These are phyloP conservation scores for Laetiporus sulphureus DNA, from an alignment of 1,284 basidiomycete genomes.

Conservation along the genomic window DNA sequence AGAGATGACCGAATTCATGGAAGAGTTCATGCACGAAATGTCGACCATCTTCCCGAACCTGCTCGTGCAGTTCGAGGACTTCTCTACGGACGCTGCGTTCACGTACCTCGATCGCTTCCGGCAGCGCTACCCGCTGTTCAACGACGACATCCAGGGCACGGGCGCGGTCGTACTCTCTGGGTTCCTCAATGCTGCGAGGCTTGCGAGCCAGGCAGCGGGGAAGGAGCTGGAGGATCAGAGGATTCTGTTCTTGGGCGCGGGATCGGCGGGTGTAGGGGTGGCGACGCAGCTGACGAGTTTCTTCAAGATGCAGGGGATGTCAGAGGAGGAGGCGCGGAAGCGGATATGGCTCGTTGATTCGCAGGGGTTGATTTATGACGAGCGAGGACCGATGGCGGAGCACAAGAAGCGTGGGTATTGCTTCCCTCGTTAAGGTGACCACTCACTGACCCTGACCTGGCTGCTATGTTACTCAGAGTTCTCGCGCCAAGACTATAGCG, in stretches of 20 bases:
- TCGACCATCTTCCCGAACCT: slow-evolving; percentile 71
- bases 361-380: slow-evolving; percentile 75
- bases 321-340: slow-evolving; percentile 70
- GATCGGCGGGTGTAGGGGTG: slow-evolving; percentile 86
- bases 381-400: slow-evolving; percentile 66
- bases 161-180: slow-evolving; percentile 90
- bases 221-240: slow-evolving; percentile 68
- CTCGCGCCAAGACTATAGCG: slow-evolving; percentile 73
- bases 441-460: neutral
- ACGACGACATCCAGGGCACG: slow-evolving; percentile 79
- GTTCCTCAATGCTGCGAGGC: slow-evolving; percentile 83
- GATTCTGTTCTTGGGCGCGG: slow-evolving; percentile 89
- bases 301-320: slow-evolving; percentile 76
- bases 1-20: slow-evolving; percentile 80
- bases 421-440: neutral
- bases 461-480: slow-evolving; percentile 47
- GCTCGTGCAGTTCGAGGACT: slow-evolving; percentile 92
- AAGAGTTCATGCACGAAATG: slow-evolving; percentile 89
- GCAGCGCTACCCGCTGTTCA: slow-evolving; percentile 76
- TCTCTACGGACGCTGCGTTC: slow-evolving; percentile 85
- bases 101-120: slow-evolving; percentile 74
- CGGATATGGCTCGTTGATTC: slow-evolving; percentile 86
- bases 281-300: slow-evolving; percentile 86
- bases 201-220: slow-evolving; percentile 69
- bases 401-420: slow-evolving; percentile 70